Percentiles rank a stretch among this genome's conserved stretches.
Conservation (phyloP, 1,284 basidiomycete genomes). For the Moesziomyces sp. region DNA sequence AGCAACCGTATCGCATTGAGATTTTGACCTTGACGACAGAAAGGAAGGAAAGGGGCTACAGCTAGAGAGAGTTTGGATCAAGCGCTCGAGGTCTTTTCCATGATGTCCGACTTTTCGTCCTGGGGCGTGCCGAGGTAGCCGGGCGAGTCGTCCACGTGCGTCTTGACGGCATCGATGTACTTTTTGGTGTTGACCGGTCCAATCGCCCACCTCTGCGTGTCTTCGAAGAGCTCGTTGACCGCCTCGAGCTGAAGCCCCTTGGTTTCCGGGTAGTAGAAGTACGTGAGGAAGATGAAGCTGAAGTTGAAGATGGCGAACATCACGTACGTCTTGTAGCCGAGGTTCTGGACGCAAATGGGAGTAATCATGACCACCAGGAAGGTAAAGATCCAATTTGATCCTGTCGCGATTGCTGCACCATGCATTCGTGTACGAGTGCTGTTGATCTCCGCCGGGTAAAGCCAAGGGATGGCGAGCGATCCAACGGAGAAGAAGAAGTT, state of each 20-base stretch:
- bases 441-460: constrained; percentile 68
- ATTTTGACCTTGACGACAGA: no score
- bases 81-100: no score
- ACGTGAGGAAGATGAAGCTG: constrained; percentile 64
- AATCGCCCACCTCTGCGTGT: no score
- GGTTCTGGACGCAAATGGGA: constrained; percentile 69
- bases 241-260: constrained; percentile 33
- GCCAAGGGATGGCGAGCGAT: constrained; percentile 77
- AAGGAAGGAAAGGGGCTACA: no score
- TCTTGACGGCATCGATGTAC: no score
- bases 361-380: constrained; percentile 74
- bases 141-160: no score
- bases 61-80: no score
- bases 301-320: constrained; percentile 65
- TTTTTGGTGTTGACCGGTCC: no score
- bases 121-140: no score
- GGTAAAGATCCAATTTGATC: constrained; percentile 60
- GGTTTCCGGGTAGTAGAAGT: constrained; percentile 66
- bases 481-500: constrained; percentile 77
- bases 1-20: no score
- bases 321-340: constrained; percentile 71
- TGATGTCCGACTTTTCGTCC: no score
- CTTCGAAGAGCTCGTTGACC: no score
- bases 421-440: constrained; percentile 65
- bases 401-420: constrained; percentile 62